Conservation (phyloP, 2,329 filamentous ascomycete species). For the Colletotrichum incanum region DNA sequence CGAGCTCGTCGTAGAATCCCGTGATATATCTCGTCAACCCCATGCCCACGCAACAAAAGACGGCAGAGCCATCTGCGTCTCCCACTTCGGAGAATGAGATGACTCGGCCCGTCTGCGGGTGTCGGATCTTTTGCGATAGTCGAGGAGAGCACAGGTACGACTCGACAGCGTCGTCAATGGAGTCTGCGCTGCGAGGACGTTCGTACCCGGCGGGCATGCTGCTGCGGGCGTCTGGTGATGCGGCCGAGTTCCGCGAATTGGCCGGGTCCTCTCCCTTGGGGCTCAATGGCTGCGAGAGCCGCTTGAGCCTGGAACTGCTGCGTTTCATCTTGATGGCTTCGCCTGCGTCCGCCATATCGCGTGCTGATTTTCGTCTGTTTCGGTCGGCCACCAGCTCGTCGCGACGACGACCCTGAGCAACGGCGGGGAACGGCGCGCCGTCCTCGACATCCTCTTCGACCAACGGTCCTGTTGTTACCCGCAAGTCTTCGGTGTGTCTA, state of each 20-base stretch:
- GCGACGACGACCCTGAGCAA: slow-evolving; percentile 73
- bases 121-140: slow-evolving; percentile 88
- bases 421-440: slow-evolving; percentile 78
- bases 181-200: slow-evolving; percentile 84
- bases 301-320: slow-evolving; percentile 72
- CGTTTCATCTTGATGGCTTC: slow-evolving; percentile 66
- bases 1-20: slow-evolving; percentile 97
- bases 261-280: slow-evolving; percentile 57
- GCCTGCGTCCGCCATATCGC: slow-evolving; percentile 63
- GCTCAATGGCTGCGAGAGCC: slow-evolving; percentile 66
- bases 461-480: slow-evolving; percentile 28
- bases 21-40: slow-evolving; percentile 95
- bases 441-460: slow-evolving; percentile 65
- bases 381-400: slow-evolving; percentile 66
- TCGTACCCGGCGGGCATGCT: slow-evolving; percentile 72
- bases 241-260: slow-evolving; percentile 31
- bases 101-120: slow-evolving; percentile 87
- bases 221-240: slow-evolving; percentile 49
- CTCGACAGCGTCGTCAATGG: slow-evolving; percentile 89
- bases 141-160: slow-evolving; percentile 87
- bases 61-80: slow-evolving; percentile 89
- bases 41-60: slow-evolving; percentile 99
- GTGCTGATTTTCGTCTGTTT: slow-evolving; percentile 62
- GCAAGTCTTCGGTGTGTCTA: slow-evolving; percentile 38
- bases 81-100: slow-evolving; percentile 99